Evolutionary conservation across 345 rosid genomes (phyloP).

Genomic region (Mangifera indica): DNA sequence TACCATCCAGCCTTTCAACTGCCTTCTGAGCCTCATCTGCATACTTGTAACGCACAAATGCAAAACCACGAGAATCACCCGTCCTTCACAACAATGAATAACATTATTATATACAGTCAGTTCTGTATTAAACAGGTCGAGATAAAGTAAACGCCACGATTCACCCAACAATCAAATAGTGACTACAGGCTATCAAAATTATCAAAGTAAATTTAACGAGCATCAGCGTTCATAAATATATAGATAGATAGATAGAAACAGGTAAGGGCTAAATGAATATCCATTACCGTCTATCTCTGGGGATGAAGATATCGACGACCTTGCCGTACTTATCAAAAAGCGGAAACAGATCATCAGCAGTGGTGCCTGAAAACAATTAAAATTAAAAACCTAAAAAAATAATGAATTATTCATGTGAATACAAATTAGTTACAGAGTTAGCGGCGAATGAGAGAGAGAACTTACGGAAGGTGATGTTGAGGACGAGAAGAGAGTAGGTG

Average conservation of each 20-base stretch:
- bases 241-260: not conserved
- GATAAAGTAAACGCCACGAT: too few relatives aligned
- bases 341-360: constrained; percentile 83
- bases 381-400: constrained; percentile 9
- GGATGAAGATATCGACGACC: constrained; percentile 81
- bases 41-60: constrained; percentile 72
- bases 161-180: too few relatives aligned
- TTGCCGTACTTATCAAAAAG: constrained; percentile 86
- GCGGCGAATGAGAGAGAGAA: constrained; percentile 3
- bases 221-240: not conserved
- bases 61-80: constrained; percentile 72
- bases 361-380: constrained; percentile 48
- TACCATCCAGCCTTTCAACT: constrained; percentile 73
- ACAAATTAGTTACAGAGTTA: not conserved
- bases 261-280: not conserved
- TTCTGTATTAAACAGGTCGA: too few relatives aligned
- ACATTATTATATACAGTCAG: not conserved
- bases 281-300: constrained; percentile 75
- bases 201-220: not conserved
- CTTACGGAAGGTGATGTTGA: constrained; percentile 83
- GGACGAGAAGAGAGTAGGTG: constrained; percentile 77
- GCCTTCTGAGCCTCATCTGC: constrained; percentile 79
- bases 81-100: constrained; percentile 28
- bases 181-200: too few relatives aligned
- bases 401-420: not conserved